Conservation (phyloP, 345 rosid species). For the Brassica cretica region DNA sequence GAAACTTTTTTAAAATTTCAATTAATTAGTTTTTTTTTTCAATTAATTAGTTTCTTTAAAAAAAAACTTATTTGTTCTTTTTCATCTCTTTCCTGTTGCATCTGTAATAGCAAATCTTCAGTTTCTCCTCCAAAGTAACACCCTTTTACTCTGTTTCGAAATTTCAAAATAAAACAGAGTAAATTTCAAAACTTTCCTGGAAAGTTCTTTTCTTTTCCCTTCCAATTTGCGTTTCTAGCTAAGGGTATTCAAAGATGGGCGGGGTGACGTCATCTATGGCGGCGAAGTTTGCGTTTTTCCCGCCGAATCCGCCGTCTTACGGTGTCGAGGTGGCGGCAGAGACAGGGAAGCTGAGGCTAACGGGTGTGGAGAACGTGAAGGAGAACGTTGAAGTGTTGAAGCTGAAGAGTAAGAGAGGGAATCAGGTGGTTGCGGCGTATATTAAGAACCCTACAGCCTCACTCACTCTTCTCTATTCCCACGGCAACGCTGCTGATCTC, state of each 20-base stretch:
- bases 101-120: constrained; percentile 11
- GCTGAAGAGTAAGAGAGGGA: constrained; percentile 76
- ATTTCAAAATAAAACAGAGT: neutral
- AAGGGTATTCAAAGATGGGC: constrained; percentile 51
- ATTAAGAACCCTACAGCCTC: constrained; percentile 77
- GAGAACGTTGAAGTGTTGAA: constrained; percentile 69
- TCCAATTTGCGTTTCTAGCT: neutral
- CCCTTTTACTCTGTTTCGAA: neutral
- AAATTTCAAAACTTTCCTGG: neutral
- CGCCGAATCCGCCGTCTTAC: constrained; percentile 90
- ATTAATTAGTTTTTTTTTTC: no score
- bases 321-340: constrained; percentile 45
- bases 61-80: neutral
- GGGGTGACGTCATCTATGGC: constrained; percentile 90
- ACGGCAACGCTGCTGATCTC: constrained; percentile 97
- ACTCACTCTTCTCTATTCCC: constrained; percentile 80
- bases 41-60: no score
- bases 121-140: neutral
- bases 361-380: constrained; percentile 51
- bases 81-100: neutral
- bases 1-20: neutral
- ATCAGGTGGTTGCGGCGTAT: constrained; percentile 75
- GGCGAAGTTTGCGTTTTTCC: constrained; percentile 93
- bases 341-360: constrained; percentile 57
- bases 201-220: neutral